Evolutionary conservation across 2,329 filamentous ascomycete genomes (phyloP).

Genomic region (Didymella segeticola): DNA sequence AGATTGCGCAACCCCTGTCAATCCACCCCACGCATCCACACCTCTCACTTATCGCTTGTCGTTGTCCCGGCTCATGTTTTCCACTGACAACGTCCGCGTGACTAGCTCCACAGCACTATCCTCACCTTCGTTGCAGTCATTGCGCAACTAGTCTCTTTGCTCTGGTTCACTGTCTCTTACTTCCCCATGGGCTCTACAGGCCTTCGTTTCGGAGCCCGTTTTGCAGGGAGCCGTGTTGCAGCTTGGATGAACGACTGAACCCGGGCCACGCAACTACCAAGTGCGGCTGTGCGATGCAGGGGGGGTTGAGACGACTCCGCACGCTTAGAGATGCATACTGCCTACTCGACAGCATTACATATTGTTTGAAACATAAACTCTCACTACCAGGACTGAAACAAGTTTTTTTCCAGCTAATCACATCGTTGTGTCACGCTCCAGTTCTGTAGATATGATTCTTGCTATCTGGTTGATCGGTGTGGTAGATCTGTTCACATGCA

Average conservation of each 20-base stretch:
- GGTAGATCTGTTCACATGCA: slow-evolving; percentile 16
- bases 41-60: slow-evolving; percentile 42
- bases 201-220: slow-evolving; percentile 82
- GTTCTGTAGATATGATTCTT: neutral
- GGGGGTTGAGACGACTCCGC: neutral
- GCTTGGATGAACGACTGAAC: slow-evolving; percentile 82
- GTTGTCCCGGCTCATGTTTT: slow-evolving; percentile 25
- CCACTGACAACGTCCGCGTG: slow-evolving; percentile 48
- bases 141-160: slow-evolving; percentile 79
- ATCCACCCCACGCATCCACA: slow-evolving; percentile 30
- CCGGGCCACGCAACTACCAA: neutral
- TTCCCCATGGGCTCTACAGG: slow-evolving; percentile 96
- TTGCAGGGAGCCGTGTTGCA: slow-evolving; percentile 82
- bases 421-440: slow-evolving; percentile 7
- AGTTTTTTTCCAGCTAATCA: slow-evolving; percentile 1
- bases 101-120: slow-evolving; percentile 74
- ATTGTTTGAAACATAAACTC: slow-evolving; percentile 4
- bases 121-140: slow-evolving; percentile 86
- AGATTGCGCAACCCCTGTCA: slow-evolving; percentile 34
- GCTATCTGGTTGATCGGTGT: slow-evolving; percentile 14
- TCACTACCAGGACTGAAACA: slow-evolving; percentile 5
- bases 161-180: slow-evolving; percentile 97
- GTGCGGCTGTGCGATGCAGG: slow-evolving; percentile 4
- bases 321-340: slow-evolving; percentile 4
- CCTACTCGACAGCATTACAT: neutral